Percentiles rank a stretch among this genome's conserved stretches.
These are phyloP conservation scores for Purshia tridentata DNA, from an alignment of 306 rosid genomes.

Conservation along the genomic window DNA sequence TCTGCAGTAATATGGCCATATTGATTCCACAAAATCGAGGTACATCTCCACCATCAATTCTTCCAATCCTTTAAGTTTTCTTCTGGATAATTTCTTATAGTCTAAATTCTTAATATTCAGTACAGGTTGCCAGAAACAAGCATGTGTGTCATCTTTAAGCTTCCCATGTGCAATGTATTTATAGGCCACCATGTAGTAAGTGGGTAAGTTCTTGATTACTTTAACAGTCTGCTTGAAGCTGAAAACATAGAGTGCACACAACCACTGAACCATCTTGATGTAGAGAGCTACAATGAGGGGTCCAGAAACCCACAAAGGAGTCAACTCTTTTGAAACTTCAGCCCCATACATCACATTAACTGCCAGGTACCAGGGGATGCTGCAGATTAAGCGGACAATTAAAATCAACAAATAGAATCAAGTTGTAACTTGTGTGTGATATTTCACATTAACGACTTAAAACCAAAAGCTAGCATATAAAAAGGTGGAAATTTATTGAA, in stretches of 20 bases:
- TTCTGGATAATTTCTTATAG: slow-evolving; percentile 53
- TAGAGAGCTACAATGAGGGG: slow-evolving; percentile 65
- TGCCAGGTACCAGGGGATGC: slow-evolving; percentile 68
- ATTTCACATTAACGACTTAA: background rate
- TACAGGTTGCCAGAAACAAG: slow-evolving; percentile 53
- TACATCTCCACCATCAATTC: slow-evolving; percentile 54
- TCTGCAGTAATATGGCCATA: slow-evolving; percentile 85
- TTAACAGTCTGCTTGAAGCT: slow-evolving; percentile 70
- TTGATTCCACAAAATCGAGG: slow-evolving; percentile 71
- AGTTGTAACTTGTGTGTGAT: background rate
- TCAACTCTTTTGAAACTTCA: slow-evolving; percentile 75
- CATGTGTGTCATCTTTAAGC: slow-evolving; percentile 50
- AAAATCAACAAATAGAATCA: slow-evolving; percentile 18
- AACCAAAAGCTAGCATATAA: background rate
- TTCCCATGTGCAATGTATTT: slow-evolving; percentile 53
- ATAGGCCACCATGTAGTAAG: slow-evolving; percentile 48
- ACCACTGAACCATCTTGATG: slow-evolving; percentile 53
- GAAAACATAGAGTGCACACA: slow-evolving; percentile 62
- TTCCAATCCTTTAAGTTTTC: slow-evolving; percentile 54
- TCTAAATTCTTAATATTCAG: slow-evolving; percentile 50
- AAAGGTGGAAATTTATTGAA: background rate
- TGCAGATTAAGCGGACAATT: slow-evolving; percentile 47
- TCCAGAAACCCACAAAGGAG: slow-evolving; percentile 81
- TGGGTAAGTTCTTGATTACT: slow-evolving; percentile 52
- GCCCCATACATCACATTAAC: slow-evolving; percentile 62